A percentile compares a stretch with the other conserved stretches of the same genome.
Conservation (phyloP, 2,329 filamentous ascomycete species). For the Biscogniauxia sp. region DNA sequence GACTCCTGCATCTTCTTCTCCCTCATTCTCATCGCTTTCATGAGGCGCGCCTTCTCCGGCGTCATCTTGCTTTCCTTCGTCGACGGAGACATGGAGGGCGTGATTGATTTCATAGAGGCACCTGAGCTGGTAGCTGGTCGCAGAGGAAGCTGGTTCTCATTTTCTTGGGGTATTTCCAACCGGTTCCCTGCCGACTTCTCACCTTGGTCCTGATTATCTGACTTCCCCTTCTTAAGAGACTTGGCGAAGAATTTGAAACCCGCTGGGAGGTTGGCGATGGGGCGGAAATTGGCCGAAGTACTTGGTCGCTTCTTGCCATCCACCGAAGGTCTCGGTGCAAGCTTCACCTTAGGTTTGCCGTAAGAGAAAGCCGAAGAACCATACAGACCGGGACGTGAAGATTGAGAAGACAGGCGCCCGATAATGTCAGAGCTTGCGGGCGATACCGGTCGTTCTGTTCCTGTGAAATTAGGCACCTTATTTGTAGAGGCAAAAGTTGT, state of each 20-base stretch:
- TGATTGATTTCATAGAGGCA: conserved; percentile 41
- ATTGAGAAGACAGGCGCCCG: conserved; percentile 51
- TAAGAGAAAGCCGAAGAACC: conserved; percentile 48
- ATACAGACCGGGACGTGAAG: conserved; percentile 50
- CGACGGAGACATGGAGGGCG: conserved; percentile 39
- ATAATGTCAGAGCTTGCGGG: conserved; percentile 41
- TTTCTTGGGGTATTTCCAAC: conserved; percentile 30
- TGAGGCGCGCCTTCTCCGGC: conserved; percentile 84
- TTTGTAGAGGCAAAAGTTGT: conserved; percentile 49
- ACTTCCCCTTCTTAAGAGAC: conserved; percentile 51
- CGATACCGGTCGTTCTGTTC: conserved; percentile 44
- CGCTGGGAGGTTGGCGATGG: conserved; percentile 75
- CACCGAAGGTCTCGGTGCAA: conserved; percentile 78
- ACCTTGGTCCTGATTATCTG: conserved; percentile 28
- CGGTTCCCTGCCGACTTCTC: conserved; percentile 34
- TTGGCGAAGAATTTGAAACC: conserved; percentile 71
- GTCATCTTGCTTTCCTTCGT: conserved; percentile 58
- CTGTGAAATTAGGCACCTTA: conserved; percentile 52
- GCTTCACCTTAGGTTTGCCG: conserved; percentile 78
- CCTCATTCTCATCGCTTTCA: conserved; percentile 89
- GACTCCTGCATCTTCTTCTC: conserved; percentile 69
- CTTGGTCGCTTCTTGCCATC: conserved; percentile 62
- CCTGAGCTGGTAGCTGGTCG: conserved; percentile 47
- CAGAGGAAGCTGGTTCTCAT: conserved; percentile 35
- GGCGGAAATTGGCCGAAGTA: conserved; percentile 62